phyloP scores from a whole-genome alignment of 2,329 filamentous ascomycete species.

The Stachybotrys chartarum region DNA sequence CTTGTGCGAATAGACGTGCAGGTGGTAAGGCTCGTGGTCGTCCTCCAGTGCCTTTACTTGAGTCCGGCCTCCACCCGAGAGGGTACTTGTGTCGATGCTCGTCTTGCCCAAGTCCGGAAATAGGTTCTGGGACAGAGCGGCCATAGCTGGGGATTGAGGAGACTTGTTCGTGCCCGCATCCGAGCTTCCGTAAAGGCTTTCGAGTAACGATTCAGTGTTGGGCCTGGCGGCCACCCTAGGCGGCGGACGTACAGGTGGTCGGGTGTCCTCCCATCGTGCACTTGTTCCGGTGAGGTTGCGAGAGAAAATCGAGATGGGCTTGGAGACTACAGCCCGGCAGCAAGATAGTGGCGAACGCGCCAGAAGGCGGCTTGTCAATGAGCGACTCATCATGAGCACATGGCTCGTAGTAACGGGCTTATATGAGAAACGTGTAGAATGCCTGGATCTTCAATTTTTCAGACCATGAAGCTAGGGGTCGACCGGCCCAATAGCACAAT shows the following conservation, averaged over 20 bases:
- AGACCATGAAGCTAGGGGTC: neutral
- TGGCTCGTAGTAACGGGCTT: slow-evolving; percentile 10
- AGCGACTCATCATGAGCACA: slow-evolving; percentile 35
- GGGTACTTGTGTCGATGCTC: slow-evolving; percentile 22
- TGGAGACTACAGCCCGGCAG: slow-evolving; percentile 10
- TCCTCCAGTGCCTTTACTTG: slow-evolving; percentile 23
- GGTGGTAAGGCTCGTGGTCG: slow-evolving; percentile 62
- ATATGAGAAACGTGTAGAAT: neutral
- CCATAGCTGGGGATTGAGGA: slow-evolving; percentile 17
- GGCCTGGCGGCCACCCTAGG: slow-evolving; percentile 15
- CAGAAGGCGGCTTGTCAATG: slow-evolving; percentile 34
- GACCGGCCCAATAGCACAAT: neutral
- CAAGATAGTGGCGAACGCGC: slow-evolving; percentile 28
- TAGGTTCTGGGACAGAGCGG: slow-evolving; percentile 24
- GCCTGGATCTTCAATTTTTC: slow-evolving; percentile 15
- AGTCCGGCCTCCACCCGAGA: slow-evolving; percentile 14
- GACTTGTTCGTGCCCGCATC: slow-evolving; percentile 5
- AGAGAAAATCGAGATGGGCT: slow-evolving; percentile 8
- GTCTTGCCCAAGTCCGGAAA: slow-evolving; percentile 11
- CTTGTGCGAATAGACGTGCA: slow-evolving; percentile 80
- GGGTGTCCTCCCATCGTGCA: slow-evolving; percentile 16
- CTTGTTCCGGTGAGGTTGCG: slow-evolving; percentile 34
- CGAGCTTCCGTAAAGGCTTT: slow-evolving; percentile 24
- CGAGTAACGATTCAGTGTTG: slow-evolving; percentile 21
- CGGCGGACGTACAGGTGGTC: slow-evolving; percentile 9